Conservation (phyloP, 2,329 filamentous ascomycete species). For the Scytalidium lignicola region DNA sequence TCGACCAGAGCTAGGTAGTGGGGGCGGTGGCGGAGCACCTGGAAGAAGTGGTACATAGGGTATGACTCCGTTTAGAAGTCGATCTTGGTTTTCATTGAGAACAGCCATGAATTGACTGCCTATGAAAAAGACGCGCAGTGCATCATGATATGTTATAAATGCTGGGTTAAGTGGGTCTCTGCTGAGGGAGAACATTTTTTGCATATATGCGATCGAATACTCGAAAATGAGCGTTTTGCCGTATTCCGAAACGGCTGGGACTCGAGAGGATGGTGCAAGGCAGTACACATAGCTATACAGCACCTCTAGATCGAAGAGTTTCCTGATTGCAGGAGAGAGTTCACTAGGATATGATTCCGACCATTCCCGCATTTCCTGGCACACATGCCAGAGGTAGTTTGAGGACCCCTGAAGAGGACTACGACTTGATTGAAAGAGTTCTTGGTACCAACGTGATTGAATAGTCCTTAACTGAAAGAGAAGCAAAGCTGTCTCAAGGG, state of each 20-base stretch:
- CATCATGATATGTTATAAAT: slow-evolving; percentile 83
- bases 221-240: slow-evolving; percentile 81
- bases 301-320: slow-evolving; percentile 81
- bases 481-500: slow-evolving; percentile 65
- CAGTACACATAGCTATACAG: slow-evolving; percentile 90
- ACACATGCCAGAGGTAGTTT: slow-evolving; percentile 70
- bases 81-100: slow-evolving; percentile 51
- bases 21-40: slow-evolving; percentile 45
- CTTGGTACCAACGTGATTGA: slow-evolving; percentile 86
- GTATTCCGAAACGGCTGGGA: slow-evolving; percentile 69
- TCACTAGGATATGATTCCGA: slow-evolving; percentile 66
- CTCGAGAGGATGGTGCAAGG: slow-evolving; percentile 71
- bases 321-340: slow-evolving; percentile 59
- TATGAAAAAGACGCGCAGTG: slow-evolving; percentile 76
- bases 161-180: slow-evolving; percentile 53
- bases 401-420: slow-evolving; percentile 63
- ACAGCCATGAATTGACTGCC: slow-evolving; percentile 59
- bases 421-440: slow-evolving; percentile 74
- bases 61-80: slow-evolving; percentile 41
- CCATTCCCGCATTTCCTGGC: slow-evolving; percentile 75
- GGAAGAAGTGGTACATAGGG: slow-evolving; percentile 20
- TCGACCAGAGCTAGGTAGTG: slow-evolving; percentile 33
- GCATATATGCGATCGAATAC: slow-evolving; percentile 76
- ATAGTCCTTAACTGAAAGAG: slow-evolving; percentile 79
- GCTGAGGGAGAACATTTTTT: slow-evolving; percentile 65